These are phyloP conservation scores for Millerozyma acaciae DNA, from an alignment of 805 yeast genomes.

Conservation along the genomic window DNA sequence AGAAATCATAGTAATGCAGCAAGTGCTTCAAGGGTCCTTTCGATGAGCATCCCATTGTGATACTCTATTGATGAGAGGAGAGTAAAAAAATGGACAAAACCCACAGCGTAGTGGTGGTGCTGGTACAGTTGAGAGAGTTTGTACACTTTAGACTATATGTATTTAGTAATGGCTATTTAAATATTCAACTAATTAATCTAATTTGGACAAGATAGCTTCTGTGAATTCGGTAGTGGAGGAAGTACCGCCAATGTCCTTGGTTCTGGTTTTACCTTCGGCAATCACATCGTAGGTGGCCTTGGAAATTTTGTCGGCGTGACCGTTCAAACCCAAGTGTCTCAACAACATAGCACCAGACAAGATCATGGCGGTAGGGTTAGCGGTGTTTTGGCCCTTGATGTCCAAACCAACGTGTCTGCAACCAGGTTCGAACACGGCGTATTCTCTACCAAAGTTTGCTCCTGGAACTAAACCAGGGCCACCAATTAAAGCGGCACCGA, in stretches of 20 bases:
- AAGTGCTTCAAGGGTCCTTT: too few species aligned
- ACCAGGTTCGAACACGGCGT: constrained; percentile 98
- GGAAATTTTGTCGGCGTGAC: constrained; percentile 80
- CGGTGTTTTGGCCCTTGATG: constrained; percentile 89
- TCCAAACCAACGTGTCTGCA: constrained; percentile 99
- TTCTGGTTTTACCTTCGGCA: constrained; percentile 80
- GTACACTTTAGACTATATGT: too few species aligned
- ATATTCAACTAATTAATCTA: constrained; percentile 34
- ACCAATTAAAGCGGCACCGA: constrained; percentile 95
- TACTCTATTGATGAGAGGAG: too few species aligned
- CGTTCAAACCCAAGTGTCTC: constrained; percentile 90
- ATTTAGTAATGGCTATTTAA: too few species aligned
- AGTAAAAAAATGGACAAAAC: too few species aligned
- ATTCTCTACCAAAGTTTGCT: constrained; percentile 96
- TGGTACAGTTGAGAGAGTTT: too few species aligned
- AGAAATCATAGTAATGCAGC: too few species aligned
- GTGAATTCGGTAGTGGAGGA: constrained; percentile 93
- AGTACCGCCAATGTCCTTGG: constrained; percentile 89
- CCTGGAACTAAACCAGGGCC: constrained; percentile 99
- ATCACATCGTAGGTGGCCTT: constrained; percentile 86
- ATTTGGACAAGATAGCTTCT: constrained; percentile 76
- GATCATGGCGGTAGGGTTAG: constrained; percentile 98
- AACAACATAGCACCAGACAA: constrained; percentile 86
- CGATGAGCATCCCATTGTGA: too few species aligned
- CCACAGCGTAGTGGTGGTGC: too few species aligned